Percentiles rank a stretch among this genome's conserved stretches.
These are phyloP conservation scores for Aspergillus conjunctus DNA, from an alignment of 495 filamentous ascomycete species.

Conservation along the genomic window DNA sequence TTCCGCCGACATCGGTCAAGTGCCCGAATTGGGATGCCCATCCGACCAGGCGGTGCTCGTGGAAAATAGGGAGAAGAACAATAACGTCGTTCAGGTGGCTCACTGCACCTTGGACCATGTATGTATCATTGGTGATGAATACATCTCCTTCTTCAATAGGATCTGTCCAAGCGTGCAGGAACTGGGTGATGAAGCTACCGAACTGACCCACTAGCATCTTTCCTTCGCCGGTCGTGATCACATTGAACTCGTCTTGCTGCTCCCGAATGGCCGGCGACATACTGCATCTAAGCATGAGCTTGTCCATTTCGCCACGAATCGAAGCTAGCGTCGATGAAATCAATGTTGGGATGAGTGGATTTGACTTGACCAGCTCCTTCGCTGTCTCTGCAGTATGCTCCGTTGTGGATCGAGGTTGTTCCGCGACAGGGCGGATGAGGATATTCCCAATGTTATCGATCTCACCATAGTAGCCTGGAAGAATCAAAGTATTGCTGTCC, in stretches of 20 bases:
- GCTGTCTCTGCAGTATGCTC: slow-evolving; percentile 29
- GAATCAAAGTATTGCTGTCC: slow-evolving; percentile 54
- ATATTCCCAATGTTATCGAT: slow-evolving; percentile 40
- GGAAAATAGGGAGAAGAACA: slow-evolving; percentile 49
- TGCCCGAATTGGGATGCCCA: slow-evolving; percentile 56
- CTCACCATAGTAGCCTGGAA: slow-evolving; percentile 38
- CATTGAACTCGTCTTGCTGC: slow-evolving; percentile 57
- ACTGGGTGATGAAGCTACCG: slow-evolving; percentile 53
- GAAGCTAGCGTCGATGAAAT: slow-evolving; percentile 45
- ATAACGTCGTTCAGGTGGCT: slow-evolving; percentile 54
- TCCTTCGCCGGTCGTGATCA: slow-evolving; percentile 49
- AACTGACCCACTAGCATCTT: slow-evolving; percentile 57
- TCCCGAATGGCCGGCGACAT: slow-evolving; percentile 56
- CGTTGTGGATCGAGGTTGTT: slow-evolving; percentile 14
- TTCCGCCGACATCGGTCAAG: slow-evolving; percentile 53
- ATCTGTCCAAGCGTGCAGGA: slow-evolving; percentile 46
- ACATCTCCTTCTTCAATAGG: slow-evolving; percentile 52
- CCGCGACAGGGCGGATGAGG: slow-evolving; percentile 41
- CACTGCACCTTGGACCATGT: slow-evolving; percentile 51
- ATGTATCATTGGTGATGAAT: slow-evolving; percentile 55
- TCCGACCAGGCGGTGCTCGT: slow-evolving; percentile 44
- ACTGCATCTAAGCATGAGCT: slow-evolving; percentile 52
- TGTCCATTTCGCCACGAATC: slow-evolving; percentile 54
- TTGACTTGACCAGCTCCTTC: slow-evolving; percentile 37
- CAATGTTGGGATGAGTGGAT: slow-evolving; percentile 43